A percentile compares a stretch with the other conserved stretches of the same genome.
Evolutionary conservation across 1,284 basidiomycete genomes (phyloP).

Genomic region (Ganoderma boninense): DNA sequence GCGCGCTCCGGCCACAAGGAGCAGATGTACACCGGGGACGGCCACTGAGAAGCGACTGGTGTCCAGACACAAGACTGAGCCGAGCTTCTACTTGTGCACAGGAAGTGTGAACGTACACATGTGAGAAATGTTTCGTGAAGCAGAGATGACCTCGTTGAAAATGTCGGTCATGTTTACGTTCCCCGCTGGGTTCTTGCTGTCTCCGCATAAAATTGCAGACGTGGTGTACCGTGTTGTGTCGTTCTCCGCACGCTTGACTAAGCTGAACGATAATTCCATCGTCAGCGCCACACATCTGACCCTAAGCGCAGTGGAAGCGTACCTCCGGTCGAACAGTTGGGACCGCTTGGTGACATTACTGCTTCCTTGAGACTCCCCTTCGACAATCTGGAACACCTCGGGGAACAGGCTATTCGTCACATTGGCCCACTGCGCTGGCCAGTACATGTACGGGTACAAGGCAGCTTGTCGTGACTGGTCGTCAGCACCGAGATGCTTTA

Average conservation of each 20-base stretch:
- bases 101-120: conserved; percentile 24
- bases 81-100: background rate
- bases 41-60: conserved; percentile 23
- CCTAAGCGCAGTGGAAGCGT: background rate
- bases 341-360: conserved; percentile 24
- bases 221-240: background rate
- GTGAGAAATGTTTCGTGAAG: conserved; percentile 25
- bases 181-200: conserved; percentile 24
- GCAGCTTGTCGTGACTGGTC: too few species aligned
- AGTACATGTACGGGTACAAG: conserved; percentile 5
- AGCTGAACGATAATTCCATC: too few species aligned
- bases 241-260: background rate
- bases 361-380: conserved; percentile 16
- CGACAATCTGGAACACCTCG: conserved; percentile 23
- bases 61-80: background rate
- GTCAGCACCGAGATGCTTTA: too few species aligned
- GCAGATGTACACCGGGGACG: conserved; percentile 16
- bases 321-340: background rate
- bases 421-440: background rate
- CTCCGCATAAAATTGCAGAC: conserved; percentile 30
- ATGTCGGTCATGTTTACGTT: conserved; percentile 22
- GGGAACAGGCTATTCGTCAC: conserved; percentile 14
- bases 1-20: conserved; percentile 33
- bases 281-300: background rate
- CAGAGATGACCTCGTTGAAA: conserved; percentile 29